A percentile compares a stretch with the other conserved stretches of the same genome.
These are phyloP conservation scores for Zymoseptoria passerinii DNA, from an alignment of 2,329 filamentous ascomycete genomes.

Conservation along the genomic window DNA sequence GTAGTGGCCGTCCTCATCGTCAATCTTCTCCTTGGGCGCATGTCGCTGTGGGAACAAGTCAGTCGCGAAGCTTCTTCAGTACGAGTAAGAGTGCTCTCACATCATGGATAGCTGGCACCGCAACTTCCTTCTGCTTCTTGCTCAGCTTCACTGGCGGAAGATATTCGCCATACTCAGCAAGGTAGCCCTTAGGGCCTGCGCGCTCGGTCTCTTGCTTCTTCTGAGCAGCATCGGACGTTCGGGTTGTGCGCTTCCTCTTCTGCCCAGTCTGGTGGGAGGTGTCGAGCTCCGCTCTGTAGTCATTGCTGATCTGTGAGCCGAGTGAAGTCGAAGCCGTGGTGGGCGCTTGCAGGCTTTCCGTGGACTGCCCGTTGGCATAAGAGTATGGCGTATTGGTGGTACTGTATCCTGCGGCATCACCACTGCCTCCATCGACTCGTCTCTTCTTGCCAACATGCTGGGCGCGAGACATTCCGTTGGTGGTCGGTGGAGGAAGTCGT, in stretches of 20 bases:
- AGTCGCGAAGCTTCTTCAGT: constrained; percentile 7
- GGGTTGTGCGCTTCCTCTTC: constrained; percentile 75
- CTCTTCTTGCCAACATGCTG: constrained; percentile 64
- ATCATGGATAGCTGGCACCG: constrained; percentile 51
- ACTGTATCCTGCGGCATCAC: constrained; percentile 25
- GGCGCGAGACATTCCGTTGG: constrained; percentile 25
- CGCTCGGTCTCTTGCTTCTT: constrained; percentile 26
- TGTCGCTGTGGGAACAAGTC: constrained; percentile 18
- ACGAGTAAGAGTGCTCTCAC: constrained; percentile 31
- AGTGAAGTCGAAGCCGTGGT: constrained; percentile 78
- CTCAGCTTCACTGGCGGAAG: constrained; percentile 79
- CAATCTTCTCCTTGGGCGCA: constrained; percentile 56
- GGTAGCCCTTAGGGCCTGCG: constrained; percentile 23
- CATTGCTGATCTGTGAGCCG: constrained; percentile 56
- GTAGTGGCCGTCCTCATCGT: constrained; percentile 96
- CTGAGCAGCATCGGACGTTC: constrained; percentile 21
- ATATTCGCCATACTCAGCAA: constrained; percentile 52
- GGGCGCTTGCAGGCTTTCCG: constrained; percentile 45
- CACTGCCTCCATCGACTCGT: constrained; percentile 46
- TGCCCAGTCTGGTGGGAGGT: constrained; percentile 58
- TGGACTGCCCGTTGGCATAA: constrained; percentile 57
- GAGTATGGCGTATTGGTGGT: constrained; percentile 59
- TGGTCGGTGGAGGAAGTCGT: constrained; percentile 15
- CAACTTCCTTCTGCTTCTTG: constrained; percentile 68
- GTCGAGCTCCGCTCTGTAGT: constrained; percentile 50